Percentiles rank a stretch among this genome's conserved stretches.
These are phyloP conservation scores for Bacidia gigantensis DNA, from an alignment of 495 filamentous ascomycete genomes.

Conservation along the genomic window DNA sequence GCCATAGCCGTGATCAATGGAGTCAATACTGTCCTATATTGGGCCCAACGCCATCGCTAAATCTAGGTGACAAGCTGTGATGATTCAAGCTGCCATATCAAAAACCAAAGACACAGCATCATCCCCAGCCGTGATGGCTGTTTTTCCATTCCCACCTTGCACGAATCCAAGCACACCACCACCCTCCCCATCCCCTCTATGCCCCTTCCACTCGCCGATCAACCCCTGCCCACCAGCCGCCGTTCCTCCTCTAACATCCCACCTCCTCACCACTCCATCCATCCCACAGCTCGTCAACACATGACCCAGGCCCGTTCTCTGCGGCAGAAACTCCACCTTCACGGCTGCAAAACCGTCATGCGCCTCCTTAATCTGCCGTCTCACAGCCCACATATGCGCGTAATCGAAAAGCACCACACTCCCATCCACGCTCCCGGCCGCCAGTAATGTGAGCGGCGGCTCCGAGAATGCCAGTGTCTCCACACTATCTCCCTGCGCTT, in stretches of 20 bases:
- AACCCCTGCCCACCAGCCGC: conserved; percentile 47
- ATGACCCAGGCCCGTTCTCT: conserved; percentile 19
- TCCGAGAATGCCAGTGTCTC: conserved; percentile 78
- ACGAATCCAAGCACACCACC: conserved; percentile 85
- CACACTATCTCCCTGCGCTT: conserved; percentile 62
- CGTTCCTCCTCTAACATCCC: conserved; percentile 76
- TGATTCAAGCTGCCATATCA: conserved; percentile 24
- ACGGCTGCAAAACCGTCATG: conserved; percentile 74
- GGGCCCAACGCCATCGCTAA: conserved; percentile 9
- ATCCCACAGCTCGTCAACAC: conserved; percentile 65
- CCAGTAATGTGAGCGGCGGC: conserved; percentile 61
- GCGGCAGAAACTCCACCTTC: conserved; percentile 64
- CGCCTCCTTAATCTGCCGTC: conserved; percentile 64
- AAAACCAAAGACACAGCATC: conserved; percentile 64
- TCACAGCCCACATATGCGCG: conserved; percentile 64
- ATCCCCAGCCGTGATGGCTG: conserved; percentile 78
- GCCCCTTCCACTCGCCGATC: conserved; percentile 69
- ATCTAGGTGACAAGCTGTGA: not conserved
- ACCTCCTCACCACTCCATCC: conserved; percentile 74
- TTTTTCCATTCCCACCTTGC: conserved; percentile 48
- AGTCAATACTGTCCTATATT: no score
- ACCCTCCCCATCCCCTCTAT: conserved; percentile 64
- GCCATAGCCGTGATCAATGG: no score
- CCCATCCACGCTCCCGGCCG: conserved; percentile 81
- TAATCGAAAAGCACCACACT: conserved; percentile 80